These are phyloP conservation scores for Knufia fluminis DNA, from an alignment of 2,329 filamentous ascomycete species.

Conservation along the genomic window DNA sequence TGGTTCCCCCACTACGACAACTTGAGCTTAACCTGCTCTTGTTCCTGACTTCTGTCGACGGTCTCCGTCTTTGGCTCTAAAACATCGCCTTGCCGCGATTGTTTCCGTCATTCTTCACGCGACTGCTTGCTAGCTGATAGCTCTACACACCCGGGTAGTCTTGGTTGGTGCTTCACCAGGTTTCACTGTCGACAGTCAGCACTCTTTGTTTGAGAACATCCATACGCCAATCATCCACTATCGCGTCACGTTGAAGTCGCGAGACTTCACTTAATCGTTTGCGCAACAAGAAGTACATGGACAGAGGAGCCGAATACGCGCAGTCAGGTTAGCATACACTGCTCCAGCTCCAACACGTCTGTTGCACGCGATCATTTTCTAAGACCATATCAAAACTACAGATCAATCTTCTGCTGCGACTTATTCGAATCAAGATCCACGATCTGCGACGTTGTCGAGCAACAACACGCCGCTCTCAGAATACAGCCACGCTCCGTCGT, in stretches of 20 bases:
- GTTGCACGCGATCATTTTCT: conserved; percentile 16
- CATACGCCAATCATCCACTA: not conserved
- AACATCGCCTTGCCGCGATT: conserved; percentile 19
- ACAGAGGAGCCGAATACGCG: conserved; percentile 64
- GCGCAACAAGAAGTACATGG: conserved; percentile 32
- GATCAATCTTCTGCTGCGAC: conserved; percentile 91
- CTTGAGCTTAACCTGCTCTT: conserved; percentile 16
- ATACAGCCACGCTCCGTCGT: conserved; percentile 69
- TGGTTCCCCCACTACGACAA: conserved; percentile 14
- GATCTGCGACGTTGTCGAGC: conserved; percentile 61
- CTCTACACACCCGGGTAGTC: not conserved
- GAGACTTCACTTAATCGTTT: not conserved
- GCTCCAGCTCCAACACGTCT: conserved; percentile 23
- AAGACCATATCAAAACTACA: conserved; percentile 36
- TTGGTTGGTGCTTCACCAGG: not conserved
- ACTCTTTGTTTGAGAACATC: conserved; percentile 1
- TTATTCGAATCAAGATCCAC: conserved; percentile 74
- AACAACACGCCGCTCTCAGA: conserved; percentile 81
- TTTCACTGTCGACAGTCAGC: conserved; percentile 3
- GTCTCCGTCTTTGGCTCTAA: conserved; percentile 21
- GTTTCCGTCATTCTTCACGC: conserved; percentile 15
- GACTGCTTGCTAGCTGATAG: not conserved
- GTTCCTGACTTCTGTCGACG: conserved; percentile 14
- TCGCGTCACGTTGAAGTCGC: conserved; percentile 4
- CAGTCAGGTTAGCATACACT: conserved; percentile 68